Percentiles rank a stretch among this genome's conserved stretches.
phyloP scores from a whole-genome alignment of 371 early-diverging fungal species.

The Coemansia sp. region DNA sequence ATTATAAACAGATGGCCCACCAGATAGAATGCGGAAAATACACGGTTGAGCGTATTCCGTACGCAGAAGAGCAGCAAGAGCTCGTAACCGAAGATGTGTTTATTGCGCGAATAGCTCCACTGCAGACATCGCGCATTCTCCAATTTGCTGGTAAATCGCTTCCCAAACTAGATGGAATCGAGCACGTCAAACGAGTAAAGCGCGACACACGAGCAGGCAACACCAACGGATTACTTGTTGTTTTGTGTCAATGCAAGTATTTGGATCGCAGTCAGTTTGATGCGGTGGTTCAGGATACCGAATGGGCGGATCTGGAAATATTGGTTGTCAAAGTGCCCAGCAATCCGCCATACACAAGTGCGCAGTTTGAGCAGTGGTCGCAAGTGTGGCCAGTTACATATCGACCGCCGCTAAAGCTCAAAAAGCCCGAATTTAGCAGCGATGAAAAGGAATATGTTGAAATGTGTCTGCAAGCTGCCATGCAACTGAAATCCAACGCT shows the following conservation, averaged over 20 bases:
- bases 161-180: conserved; percentile 39
- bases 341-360: conserved; percentile 48
- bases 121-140: conserved; percentile 19
- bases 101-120: conserved; percentile 7
- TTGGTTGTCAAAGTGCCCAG: conserved; percentile 22
- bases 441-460: conserved; percentile 22
- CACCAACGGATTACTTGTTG: conserved; percentile 9
- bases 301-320: conserved; percentile 17
- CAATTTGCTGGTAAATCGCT: conserved; percentile 21
- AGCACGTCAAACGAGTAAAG: conserved; percentile 51
- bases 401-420: conserved; percentile 37
- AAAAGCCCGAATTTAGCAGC: background rate
- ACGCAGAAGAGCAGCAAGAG: conserved; percentile 31
- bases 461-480: background rate
- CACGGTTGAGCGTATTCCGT: conserved; percentile 22
- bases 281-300: conserved; percentile 5
- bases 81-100: conserved; percentile 38
- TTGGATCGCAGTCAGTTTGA: conserved; percentile 7
- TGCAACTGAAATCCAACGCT: background rate
- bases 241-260: conserved; percentile 36
- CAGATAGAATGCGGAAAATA: conserved; percentile 1
- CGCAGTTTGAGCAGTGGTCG: conserved; percentile 56
- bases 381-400: conserved; percentile 56
- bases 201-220: background rate
- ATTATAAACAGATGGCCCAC: background rate